These are phyloP conservation scores for Umbellularia californica DNA, from an alignment of 164 flowering plant genomes.

Conservation along the genomic window DNA sequence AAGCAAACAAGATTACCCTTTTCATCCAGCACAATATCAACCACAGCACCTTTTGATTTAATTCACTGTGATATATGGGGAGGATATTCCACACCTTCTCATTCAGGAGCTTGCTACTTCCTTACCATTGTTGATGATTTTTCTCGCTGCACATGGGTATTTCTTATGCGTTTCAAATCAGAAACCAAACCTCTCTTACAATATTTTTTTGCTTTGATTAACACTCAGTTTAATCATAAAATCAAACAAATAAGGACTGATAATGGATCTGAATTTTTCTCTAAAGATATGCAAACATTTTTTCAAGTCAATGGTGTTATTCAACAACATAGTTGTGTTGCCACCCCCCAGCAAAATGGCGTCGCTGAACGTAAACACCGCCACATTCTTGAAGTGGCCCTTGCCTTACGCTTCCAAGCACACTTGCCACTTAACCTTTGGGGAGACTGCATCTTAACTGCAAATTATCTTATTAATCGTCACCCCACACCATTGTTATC, in stretches of 20 bases:
- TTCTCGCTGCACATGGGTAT: conserved; percentile 1
- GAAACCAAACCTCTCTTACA: neutral
- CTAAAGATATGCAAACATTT: neutral
- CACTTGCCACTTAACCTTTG: neutral
- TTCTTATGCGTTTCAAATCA: conserved; percentile 4
- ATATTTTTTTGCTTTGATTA: neutral
- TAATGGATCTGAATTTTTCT: neutral
- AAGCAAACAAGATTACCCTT: conserved; percentile 7
- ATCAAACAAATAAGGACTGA: neutral
- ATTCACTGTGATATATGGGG: conserved; percentile 11
- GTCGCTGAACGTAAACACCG: neutral
- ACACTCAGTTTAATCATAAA: neutral
- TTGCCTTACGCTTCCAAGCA: neutral
- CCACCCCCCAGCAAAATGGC: conserved; percentile 7
- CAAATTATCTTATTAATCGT: neutral
- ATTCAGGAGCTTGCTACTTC: conserved; percentile 3
- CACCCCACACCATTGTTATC: neutral
- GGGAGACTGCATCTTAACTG: neutral
- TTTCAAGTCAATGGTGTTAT: neutral
- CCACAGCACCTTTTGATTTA: neutral
- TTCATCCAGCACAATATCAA: neutral
- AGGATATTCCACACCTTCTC: neutral
- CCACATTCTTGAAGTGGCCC: neutral
- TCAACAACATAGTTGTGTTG: conserved; percentile 1
- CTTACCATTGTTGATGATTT: conserved; percentile 7